Base-by-base conservation (phyloP, 2,329 filamentous ascomycete species). In the Fusarium dimerum region DNA sequence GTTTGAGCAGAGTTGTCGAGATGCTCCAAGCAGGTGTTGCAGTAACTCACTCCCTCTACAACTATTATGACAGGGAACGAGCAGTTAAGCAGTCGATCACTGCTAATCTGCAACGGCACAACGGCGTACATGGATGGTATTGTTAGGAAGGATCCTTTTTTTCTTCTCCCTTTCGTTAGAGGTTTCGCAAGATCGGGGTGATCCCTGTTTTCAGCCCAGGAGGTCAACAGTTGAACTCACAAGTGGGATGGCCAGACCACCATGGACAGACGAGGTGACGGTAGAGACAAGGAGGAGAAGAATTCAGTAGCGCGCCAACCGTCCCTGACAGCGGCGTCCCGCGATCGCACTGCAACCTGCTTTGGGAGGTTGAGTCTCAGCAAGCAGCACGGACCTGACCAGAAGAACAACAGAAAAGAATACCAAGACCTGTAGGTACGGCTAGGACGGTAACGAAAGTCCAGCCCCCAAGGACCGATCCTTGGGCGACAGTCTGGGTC, bases 261-360 rank as follows among this genome's bases (percentile, higher is more conserved):
- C 20, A 26, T 26, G 5, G 20, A 26, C 20, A 26, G 20, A 26
- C 20, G 20, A 26, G 20, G 20, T 26, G 5, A 26, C 7, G 20
- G 20, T 7, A 26, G 7, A 7, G 20, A 26, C 20, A 26, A 26
- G 20, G 20, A 26, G 20, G 20, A 43, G 45, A 47, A 51, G 45
- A n/a, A 36, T 40, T 47, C 18, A 8, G 16, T n/a, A 38, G 34
- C 48, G 41, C 58, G 51, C 43, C 45, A 40, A 54, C 52, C 51
- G 62, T 59, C 62, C 60, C 59, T 63, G 61, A 41, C 40, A 42
- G 41, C 43, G 51, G 50, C 51, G 62, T 62, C 57, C 60, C 62
- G 65, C 61, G 62, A 65, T 65, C 62, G 62, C 57, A 65, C 62
- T 64, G 62, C 55, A 65, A 65, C 64, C 62, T 65, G 56, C 55